Evolutionary conservation across 2,329 filamentous ascomycete genomes (phyloP).

Genomic region (Alternaria ventricosa): DNA sequence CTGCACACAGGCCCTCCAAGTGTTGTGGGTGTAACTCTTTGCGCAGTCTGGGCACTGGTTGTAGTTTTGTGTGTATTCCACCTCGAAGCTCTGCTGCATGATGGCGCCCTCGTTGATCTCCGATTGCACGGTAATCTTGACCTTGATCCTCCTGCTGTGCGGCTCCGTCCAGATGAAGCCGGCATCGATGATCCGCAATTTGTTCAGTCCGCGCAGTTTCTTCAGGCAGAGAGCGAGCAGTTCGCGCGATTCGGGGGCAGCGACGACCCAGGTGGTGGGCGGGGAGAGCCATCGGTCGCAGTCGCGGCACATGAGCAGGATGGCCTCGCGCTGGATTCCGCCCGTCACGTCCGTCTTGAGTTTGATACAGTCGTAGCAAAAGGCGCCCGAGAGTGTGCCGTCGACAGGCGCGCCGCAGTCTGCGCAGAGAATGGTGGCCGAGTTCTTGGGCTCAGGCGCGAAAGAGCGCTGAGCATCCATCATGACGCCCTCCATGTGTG

Average conservation of each 20-base stretch:
- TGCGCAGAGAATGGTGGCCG: constrained; percentile 88
- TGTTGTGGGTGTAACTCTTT: constrained; percentile 96
- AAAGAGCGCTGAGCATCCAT: constrained; percentile 50
- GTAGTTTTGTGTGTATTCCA: constrained; percentile 86
- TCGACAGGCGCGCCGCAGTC: constrained; percentile 97
- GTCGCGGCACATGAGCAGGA: constrained; percentile 88
- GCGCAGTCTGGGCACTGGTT: constrained; percentile 89
- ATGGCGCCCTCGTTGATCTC: constrained; percentile 70
- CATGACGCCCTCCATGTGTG: constrained; percentile 44
- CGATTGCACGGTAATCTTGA: constrained; percentile 92
- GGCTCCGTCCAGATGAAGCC: constrained; percentile 98
- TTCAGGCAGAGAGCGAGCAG: constrained; percentile 89
- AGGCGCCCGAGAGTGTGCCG: constrained; percentile 81
- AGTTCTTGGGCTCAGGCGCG: constrained; percentile 47
- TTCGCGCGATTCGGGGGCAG: constrained; percentile 86
- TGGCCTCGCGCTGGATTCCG: constrained; percentile 89
- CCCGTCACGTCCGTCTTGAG: constrained; percentile 91
- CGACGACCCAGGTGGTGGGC: constrained; percentile 84
- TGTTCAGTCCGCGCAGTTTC: constrained; percentile 83
- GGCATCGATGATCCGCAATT: constrained; percentile 93
- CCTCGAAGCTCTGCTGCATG: constrained; percentile 93
- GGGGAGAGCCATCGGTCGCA: constrained; percentile 92
- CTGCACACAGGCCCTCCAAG: constrained; percentile 92
- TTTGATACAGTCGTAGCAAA: constrained; percentile 96
- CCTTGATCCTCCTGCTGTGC: constrained; percentile 87